Evolutionary conservation across 176 grass and related monocot species (phyloP), one percentile per base, ranked within the genome.

Genomic region (Alopecurus myosuroides): DNA sequence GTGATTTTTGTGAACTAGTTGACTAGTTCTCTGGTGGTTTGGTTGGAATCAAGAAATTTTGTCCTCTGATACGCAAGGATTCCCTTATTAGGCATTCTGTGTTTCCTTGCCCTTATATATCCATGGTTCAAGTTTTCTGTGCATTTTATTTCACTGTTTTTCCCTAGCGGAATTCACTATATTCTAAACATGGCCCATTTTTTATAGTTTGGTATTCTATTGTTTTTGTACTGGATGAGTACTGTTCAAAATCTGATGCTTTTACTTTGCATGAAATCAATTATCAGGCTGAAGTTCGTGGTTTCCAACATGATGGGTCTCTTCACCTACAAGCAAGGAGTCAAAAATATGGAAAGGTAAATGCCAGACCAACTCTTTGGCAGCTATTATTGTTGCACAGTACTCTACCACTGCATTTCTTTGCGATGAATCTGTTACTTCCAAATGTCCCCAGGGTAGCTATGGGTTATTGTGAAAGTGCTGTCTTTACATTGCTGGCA

Each of bases 281-380:
- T 70, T 65, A 77, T 83, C 63, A 98, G 97, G 93, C 93, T 77
- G 93, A 99, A 92, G 93, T 99, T 82, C 91, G 93, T 82, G 97
- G 91, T 46, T 96, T 99, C 41, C 93, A 99, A 28, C 89, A 96
- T 82, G 97, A 99, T 89, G 93, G 97, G 72, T 96, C 91, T 79
- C 77, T 99, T 65, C 91, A 99, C 28, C 89, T 99, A 56, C 97
- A 96, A 92, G 97, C 97, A 89, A 93, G 93, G 88, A 98, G 97
- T 90, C 93, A 98, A 81, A 96, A 98, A 73, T 96, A 98, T 80
- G 93, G 97, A 89, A 96, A 96, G 88, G 97, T 99, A 70, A 45
- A 50, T 81, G 29, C 26, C 35, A 69, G 34, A 82, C 39, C 64
- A 52, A 9, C 58, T 71, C 64, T 77, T 19, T 74, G 13, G 34